These are phyloP conservation scores for Agarophyton chilense DNA, from an alignment of 23 red algal species.

Conservation along the genomic window DNA sequence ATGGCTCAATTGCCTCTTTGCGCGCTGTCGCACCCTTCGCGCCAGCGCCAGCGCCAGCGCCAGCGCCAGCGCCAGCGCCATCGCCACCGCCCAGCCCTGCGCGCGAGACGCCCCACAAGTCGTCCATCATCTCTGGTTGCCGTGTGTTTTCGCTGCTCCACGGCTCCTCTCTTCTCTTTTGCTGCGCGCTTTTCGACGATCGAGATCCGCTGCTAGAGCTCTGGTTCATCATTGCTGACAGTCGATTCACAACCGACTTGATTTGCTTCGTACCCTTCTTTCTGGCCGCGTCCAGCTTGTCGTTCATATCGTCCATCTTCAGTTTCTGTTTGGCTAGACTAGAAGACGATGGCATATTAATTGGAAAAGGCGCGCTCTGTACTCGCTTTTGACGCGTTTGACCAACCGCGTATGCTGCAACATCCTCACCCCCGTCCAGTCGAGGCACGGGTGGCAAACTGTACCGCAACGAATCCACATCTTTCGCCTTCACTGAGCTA, in stretches of 20 bases:
- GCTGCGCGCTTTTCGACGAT: background rate
- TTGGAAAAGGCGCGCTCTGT: background rate
- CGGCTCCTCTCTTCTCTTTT: background rate
- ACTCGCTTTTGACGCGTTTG: background rate
- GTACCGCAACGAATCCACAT: background rate
- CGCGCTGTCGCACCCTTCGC: background rate
- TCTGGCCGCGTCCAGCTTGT: conserved; percentile 47
- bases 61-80: too few relatives aligned
- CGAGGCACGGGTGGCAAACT: background rate
- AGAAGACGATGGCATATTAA: background rate
- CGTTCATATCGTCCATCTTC: conserved; percentile 64
- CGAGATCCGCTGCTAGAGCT: background rate
- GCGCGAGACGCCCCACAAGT: background rate
- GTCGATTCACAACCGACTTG: conserved; percentile 60
- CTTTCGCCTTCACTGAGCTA: background rate
- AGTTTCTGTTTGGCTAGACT: background rate
- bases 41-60: background rate
- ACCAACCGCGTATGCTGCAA: background rate
- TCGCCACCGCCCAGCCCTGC: background rate
- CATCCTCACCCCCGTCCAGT: background rate
- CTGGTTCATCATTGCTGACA: conserved; percentile 48
- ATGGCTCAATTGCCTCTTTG: background rate
- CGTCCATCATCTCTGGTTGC: background rate
- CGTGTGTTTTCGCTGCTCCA: background rate
- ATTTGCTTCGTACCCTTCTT: conserved; percentile 74